phyloP scores from a whole-genome alignment of 257 asterid genomes.

The Solanum commersonii region DNA sequence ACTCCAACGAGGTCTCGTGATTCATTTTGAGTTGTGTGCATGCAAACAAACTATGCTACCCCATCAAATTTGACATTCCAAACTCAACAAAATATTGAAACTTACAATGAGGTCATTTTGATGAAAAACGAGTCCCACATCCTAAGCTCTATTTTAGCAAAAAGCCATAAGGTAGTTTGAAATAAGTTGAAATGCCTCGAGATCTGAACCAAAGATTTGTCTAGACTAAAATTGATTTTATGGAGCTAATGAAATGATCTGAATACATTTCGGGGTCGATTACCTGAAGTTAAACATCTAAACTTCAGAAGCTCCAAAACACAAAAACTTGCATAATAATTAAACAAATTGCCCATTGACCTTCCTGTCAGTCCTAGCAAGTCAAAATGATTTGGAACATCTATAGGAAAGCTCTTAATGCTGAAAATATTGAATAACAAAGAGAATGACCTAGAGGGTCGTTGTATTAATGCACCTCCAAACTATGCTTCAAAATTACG shows the following conservation, averaged over 20 bases:
- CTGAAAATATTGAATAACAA: too few species aligned
- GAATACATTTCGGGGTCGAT: too few species aligned
- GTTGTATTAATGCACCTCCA: not conserved
- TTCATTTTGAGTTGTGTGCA: not conserved
- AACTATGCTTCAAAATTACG: not conserved
- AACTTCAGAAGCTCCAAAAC: too few species aligned
- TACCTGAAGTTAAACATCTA: not conserved
- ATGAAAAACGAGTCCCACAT: not conserved
- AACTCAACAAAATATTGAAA: not conserved
- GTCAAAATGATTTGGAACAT: too few species aligned
- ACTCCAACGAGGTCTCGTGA: not conserved
- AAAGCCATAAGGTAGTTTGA: not conserved
- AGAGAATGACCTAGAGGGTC: too few species aligned
- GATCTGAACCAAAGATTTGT: too few species aligned
- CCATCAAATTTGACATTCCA: too few species aligned
- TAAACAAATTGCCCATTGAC: not conserved
- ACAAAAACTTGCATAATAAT: too few species aligned
- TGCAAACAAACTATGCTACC: too few species aligned
- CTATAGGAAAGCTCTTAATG: not conserved
- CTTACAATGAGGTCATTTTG: not conserved
- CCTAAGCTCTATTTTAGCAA: not conserved
- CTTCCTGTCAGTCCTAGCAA: not conserved
- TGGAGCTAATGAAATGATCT: not conserved
- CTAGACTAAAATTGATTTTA: not conserved
- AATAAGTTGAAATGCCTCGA: not conserved